These are phyloP conservation scores for Hypoxylon sp. DNA, from an alignment of 2,329 filamentous ascomycete species.

Conservation along the genomic window DNA sequence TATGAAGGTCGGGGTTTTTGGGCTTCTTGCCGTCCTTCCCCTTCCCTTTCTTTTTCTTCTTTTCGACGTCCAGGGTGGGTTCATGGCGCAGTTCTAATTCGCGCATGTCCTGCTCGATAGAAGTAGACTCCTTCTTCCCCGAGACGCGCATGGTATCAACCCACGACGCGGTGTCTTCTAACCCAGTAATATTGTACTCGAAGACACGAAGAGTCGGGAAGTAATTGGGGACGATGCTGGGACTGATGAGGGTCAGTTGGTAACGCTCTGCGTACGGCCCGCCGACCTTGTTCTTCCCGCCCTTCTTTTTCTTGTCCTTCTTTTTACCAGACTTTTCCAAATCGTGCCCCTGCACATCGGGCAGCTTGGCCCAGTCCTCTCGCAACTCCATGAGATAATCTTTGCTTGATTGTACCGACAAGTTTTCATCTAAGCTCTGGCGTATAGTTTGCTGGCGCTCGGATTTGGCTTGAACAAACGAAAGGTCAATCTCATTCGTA, in stretches of 20 bases:
- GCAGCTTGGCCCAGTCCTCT: slow-evolving; percentile 80
- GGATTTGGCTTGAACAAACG: slow-evolving; percentile 53
- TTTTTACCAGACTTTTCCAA: slow-evolving; percentile 54
- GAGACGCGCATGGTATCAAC: slow-evolving; percentile 37
- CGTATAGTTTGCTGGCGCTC: slow-evolving; percentile 47
- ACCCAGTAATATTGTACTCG: slow-evolving; percentile 89
- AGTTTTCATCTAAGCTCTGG: slow-evolving; percentile 60
- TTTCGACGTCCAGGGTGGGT: slow-evolving; percentile 47
- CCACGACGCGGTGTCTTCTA: slow-evolving; percentile 70
- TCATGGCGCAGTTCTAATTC: slow-evolving; percentile 44
- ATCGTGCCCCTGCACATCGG: slow-evolving; percentile 55
- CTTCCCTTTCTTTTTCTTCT: slow-evolving; percentile 59
- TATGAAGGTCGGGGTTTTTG: slow-evolving; percentile 69
- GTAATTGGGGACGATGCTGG: slow-evolving; percentile 92
- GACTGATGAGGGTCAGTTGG: slow-evolving; percentile 81
- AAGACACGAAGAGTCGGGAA: slow-evolving; percentile 91
- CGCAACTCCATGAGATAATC: slow-evolving; percentile 85
- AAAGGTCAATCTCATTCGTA: slow-evolving; percentile 77
- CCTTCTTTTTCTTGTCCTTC: slow-evolving; percentile 65
- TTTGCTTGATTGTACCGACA: slow-evolving; percentile 74
- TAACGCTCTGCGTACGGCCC: slow-evolving; percentile 88
- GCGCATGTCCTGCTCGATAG: slow-evolving; percentile 16
- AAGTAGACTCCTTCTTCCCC: slow-evolving; percentile 4
- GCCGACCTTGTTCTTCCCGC: slow-evolving; percentile 73
- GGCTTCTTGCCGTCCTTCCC: slow-evolving; percentile 62